These are phyloP conservation scores for Cubamyces lactineus DNA, from an alignment of 768 basidiomycete genomes.

Conservation along the genomic window DNA sequence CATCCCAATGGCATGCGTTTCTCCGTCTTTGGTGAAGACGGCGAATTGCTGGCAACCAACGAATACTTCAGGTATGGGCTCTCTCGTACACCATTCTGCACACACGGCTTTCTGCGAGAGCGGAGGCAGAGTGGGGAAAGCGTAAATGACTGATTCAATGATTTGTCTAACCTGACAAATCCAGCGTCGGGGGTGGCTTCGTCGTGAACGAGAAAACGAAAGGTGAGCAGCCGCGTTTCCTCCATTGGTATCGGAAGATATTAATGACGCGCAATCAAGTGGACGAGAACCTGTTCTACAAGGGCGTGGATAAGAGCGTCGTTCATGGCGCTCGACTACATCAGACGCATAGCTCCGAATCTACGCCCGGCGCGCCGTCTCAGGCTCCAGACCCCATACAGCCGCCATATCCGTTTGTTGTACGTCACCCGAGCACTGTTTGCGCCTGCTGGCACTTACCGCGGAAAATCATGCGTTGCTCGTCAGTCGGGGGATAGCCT, in stretches of 20 bases:
- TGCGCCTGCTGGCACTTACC: background rate
- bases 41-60: constrained; percentile 89
- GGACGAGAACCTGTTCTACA: constrained; percentile 95
- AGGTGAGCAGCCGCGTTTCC: constrained; percentile 45
- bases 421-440: constrained; percentile 20
- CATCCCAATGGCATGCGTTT: constrained; percentile 96
- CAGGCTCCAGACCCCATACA: constrained; percentile 44
- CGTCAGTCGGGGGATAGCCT: constrained; percentile 69
- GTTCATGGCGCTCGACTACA: constrained; percentile 83
- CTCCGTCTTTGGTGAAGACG: constrained; percentile 78
- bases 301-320: constrained; percentile 79
- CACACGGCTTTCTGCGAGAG: background rate
- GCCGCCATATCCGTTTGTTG: constrained; percentile 79
- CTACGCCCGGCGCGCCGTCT: constrained; percentile 19
- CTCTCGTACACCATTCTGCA: background rate
- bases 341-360: constrained; percentile 51
- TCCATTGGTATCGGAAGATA: background rate
- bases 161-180: background rate
- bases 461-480: background rate
- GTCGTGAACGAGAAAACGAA: constrained; percentile 95
- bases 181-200: constrained; percentile 88
- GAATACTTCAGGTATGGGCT: constrained; percentile 77
- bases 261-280: constrained; percentile 42
- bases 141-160: constrained; percentile 3
- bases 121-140: constrained; percentile 11